Base-by-base conservation (phyloP, 179 eudicot species). In the Sideroxylon spinosum region DNA sequence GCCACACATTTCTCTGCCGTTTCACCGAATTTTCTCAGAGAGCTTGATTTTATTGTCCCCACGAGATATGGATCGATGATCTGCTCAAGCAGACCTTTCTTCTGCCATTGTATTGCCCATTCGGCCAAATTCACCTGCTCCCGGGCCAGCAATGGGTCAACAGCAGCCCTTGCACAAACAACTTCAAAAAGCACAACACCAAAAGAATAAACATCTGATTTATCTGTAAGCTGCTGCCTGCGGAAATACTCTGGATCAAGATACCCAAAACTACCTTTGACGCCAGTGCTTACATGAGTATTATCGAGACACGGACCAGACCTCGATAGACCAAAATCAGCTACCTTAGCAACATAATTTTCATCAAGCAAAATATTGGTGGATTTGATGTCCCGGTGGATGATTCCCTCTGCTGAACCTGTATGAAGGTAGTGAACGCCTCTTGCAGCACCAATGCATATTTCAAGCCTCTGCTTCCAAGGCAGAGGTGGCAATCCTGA, bases 361-460 rank as follows among this genome's bases (percentile, higher is more conserved):
- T 91, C 95, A 61, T 93, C 97, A 3, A 93, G 92, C 59, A 93
- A 81, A 50, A 93, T 93, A 80, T 93, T 93, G 46, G 97, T 89
- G 4, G 97, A 93, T 82, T 93, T 93, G 46, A 93, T 87, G 81
- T 93, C 97, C 0, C 97, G 88, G 26, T 93, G 97, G 62, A 93
- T 93, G 80, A 93, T 93, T 68, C 97, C 97, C 68, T 91, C 95
- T 28, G 91, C 87, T 13, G 90, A 93, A 46, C 95, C 97, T 1
- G 97, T 93, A 67, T 93, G 97, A 75, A 93, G 95, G 80, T 93
- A 93, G 78, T 93, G 97, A 66, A 93, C 88, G 22, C 97, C 97
- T 82, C 97, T 78, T 46, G 97, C 97, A 0, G 97, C 87, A 62
- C 97, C 95, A 9, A 93, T 93, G 87, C 97, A 93, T 23, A 93